A percentile compares a stretch with the other conserved stretches of the same genome.
These are phyloP conservation scores for Metschnikowia gelsemii DNA, from an alignment of 805 yeast species.

Conservation along the genomic window DNA sequence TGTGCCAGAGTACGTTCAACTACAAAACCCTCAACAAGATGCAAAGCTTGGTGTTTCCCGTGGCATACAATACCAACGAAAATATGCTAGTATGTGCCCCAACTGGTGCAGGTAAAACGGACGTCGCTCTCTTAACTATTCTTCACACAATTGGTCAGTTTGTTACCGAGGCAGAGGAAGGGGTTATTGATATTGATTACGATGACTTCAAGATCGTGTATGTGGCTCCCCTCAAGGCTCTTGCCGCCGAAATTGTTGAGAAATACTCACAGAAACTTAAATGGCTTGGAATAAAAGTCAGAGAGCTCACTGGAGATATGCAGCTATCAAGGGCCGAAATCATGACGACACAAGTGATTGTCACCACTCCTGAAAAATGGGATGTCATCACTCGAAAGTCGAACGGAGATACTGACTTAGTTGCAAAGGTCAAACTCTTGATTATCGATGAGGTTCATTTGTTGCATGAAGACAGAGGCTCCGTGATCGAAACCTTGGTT, in stretches of 20 bases:
- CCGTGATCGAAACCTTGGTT: conserved; percentile 81
- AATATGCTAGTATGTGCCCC: conserved; percentile 58
- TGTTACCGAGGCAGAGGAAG: conserved; percentile 48
- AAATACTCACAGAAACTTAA: conserved; percentile 73
- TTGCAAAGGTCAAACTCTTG: conserved; percentile 77
- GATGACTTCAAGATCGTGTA: conserved; percentile 88
- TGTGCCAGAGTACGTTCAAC: conserved; percentile 84
- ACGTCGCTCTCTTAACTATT: conserved; percentile 22
- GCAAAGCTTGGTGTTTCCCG: conserved; percentile 88
- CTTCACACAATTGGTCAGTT: conserved; percentile 72
- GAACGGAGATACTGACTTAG: conserved; percentile 49
- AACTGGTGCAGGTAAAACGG: conserved; percentile 26
- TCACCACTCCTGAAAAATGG: conserved; percentile 94
- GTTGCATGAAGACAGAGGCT: conserved; percentile 96
- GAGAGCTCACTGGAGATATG: conserved; percentile 95
- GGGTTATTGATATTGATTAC: conserved; percentile 64
- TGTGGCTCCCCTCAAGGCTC: conserved; percentile 90
- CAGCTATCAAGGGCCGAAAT: conserved; percentile 81
- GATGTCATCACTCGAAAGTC: conserved; percentile 95
- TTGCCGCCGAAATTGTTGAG: conserved; percentile 95
- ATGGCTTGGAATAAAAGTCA: conserved; percentile 83
- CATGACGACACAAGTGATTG: conserved; percentile 78
- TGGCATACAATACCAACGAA: conserved; percentile 89
- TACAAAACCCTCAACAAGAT: conserved; percentile 79
- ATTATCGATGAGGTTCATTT: conserved; percentile 97